Base-by-base conservation (phyloP, 352 stramenopile genomes). In the Blastocystis sp. region DNA sequence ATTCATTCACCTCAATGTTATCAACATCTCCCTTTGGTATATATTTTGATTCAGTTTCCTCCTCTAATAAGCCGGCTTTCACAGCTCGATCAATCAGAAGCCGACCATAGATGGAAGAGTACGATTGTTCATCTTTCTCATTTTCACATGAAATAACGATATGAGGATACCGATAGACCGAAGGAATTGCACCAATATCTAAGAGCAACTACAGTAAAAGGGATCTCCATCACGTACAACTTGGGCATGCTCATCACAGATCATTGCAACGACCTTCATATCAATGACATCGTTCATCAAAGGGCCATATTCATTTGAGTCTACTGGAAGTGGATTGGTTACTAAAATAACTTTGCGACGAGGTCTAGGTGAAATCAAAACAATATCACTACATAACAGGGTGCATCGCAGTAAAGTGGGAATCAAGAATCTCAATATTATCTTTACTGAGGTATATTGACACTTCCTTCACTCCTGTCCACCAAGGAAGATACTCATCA, bases 101-200 rank as follows among this genome's bases (percentile, higher is more conserved):
- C 22, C 78, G 40, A 27, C 78, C 78, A 53, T 89, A 89, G 15
- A 79, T 69, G 3, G 60, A 48, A 37, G 60, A 79, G 69, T 89
- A 89, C 40, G 78, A 76, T n/a, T 42, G 19, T 40, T 53, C 24
- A 1, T 30, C 27, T n/a, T 78, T 51, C 51, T 54, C 19, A 35
- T 79, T 42, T 48, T 89, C 5, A 89, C 78, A 89, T 15, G 60
- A 76, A n/a, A 89, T 48, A 6, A 89, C 78, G 9, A 89, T 15
- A 37, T 79, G 56, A 22, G 78, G 78, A 53, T 89, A 89, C 33
- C 33, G 57, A 70, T 89, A 89, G 9, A 89, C n/a, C 0, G 73
- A 66, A 22, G 73, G 73, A 53, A 60, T 35, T n/a, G 24, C 35
- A 19, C 53, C 53, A 9, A 84, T 15, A 44, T 66, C 53, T 30